These are phyloP conservation scores for Xylaria flabelliformis DNA, from an alignment of 495 filamentous ascomycete species.

Conservation along the genomic window DNA sequence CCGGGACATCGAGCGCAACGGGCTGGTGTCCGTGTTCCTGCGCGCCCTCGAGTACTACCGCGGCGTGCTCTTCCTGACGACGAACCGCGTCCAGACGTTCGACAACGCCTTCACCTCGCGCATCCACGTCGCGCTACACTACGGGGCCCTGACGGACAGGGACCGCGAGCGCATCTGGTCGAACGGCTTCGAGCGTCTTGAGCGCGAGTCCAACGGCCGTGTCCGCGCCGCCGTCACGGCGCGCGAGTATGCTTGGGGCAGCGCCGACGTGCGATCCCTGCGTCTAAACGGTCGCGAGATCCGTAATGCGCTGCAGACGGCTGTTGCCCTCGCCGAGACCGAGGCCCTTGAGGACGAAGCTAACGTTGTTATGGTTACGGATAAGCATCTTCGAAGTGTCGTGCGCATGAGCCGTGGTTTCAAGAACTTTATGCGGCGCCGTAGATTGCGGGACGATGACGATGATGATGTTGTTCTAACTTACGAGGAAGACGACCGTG, in stretches of 20 bases:
- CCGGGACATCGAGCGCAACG: slow-evolving; percentile 76
- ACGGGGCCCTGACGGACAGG: slow-evolving; percentile 41
- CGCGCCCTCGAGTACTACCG: slow-evolving; percentile 52
- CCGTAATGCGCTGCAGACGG: slow-evolving; percentile 52
- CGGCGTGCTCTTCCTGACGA: slow-evolving; percentile 51
- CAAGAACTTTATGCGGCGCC: slow-evolving; percentile 39
- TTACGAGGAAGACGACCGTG: slow-evolving; percentile 30
- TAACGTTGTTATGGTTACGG: slow-evolving; percentile 40
- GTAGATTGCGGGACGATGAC: slow-evolving; percentile 22
- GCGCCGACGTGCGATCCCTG: slow-evolving; percentile 38
- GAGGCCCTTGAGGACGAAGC: slow-evolving; percentile 44
- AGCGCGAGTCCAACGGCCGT: slow-evolving; percentile 42
- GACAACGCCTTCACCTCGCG: slow-evolving; percentile 51
- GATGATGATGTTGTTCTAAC: slow-evolving; percentile 25
- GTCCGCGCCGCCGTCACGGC: slow-evolving; percentile 42
- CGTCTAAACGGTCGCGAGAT: slow-evolving; percentile 51
- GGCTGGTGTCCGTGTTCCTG: slow-evolving; percentile 71
- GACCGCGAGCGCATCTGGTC: slow-evolving; percentile 48
- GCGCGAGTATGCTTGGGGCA: slow-evolving; percentile 39
- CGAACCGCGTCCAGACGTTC: slow-evolving; percentile 52
- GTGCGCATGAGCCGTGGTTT: slow-evolving; percentile 51
- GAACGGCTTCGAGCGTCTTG: slow-evolving; percentile 50
- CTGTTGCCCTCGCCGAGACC: slow-evolving; percentile 51
- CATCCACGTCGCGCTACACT: slow-evolving; percentile 54
- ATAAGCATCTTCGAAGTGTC: slow-evolving; percentile 46